Evolutionary conservation across 1,139 yeast species (phyloP).

Genomic region (Yamadazyma triangularis): DNA sequence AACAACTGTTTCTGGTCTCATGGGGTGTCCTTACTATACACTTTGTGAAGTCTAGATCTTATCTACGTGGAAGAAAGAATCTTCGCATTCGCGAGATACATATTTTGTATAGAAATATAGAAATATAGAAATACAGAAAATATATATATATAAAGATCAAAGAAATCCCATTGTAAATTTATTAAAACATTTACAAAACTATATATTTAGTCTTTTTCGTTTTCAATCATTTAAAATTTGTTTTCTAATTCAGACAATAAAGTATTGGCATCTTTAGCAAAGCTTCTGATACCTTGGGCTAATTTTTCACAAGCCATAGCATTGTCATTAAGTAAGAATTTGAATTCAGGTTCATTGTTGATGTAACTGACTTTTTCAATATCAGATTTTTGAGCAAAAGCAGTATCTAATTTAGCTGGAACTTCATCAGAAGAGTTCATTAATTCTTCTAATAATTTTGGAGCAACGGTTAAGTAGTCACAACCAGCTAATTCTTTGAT

Average conservation of each 20-base stretch:
- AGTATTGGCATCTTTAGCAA: constrained; percentile 90
- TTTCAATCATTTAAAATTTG: constrained; percentile 55
- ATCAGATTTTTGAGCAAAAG: constrained; percentile 47
- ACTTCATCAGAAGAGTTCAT: constrained; percentile 71
- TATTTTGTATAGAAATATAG: too few relatives aligned
- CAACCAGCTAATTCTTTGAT: constrained; percentile 96
- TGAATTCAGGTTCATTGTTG: constrained; percentile 85
- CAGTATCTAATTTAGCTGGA: constrained; percentile 73
- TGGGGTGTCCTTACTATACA: too few relatives aligned
- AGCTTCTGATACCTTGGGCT: constrained; percentile 95
- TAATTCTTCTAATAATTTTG: constrained; percentile 87
- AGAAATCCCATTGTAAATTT: too few relatives aligned
- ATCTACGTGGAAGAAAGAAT: too few relatives aligned
- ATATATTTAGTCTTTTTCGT: too few relatives aligned
- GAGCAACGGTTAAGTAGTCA: constrained; percentile 95
- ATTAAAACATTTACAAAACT: too few relatives aligned
- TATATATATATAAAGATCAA: too few relatives aligned
- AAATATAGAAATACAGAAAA: too few relatives aligned
- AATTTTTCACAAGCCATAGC: constrained; percentile 99
- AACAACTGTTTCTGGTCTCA: constrained; percentile 11
- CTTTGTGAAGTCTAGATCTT: too few relatives aligned
- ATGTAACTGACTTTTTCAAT: constrained; percentile 74
- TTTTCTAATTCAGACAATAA: constrained; percentile 74
- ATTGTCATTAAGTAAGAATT: constrained; percentile 90
- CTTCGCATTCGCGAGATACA: too few relatives aligned